These are phyloP conservation scores for Coemansia sp. DNA, from an alignment of 371 early-diverging fungal species.

Conservation along the genomic window DNA sequence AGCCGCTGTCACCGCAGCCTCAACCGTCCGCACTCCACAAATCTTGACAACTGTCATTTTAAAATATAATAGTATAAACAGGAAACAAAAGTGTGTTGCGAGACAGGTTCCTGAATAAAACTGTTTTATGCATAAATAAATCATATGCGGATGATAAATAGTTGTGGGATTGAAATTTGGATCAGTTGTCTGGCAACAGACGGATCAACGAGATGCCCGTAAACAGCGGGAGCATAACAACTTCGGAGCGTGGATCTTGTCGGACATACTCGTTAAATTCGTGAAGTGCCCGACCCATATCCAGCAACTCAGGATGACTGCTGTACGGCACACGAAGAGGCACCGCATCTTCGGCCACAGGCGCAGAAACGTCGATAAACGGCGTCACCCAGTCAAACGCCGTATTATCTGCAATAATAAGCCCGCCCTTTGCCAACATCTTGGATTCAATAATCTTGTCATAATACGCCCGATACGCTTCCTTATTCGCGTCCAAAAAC, in stretches of 20 bases:
- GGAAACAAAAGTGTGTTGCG: neutral
- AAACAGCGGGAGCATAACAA: conserved; percentile 62
- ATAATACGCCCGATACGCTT: conserved; percentile 39
- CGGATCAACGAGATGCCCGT: conserved; percentile 67
- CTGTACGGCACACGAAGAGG: conserved; percentile 14
- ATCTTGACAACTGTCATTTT: conserved; percentile 72
- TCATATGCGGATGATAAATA: neutral
- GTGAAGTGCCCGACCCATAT: conserved; percentile 48
- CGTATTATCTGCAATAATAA: conserved; percentile 48
- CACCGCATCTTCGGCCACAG: conserved; percentile 9
- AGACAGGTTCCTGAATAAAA: neutral
- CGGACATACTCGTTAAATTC: conserved; percentile 64
- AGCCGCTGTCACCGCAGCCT: conserved; percentile 79
- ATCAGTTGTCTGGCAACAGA: conserved; percentile 22
- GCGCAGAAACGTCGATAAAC: conserved; percentile 5
- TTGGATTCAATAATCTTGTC: conserved; percentile 27
- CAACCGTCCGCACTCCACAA: conserved; percentile 81
- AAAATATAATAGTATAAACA: neutral
- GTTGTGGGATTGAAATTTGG: neutral
- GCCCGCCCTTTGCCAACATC: conserved; percentile 31
- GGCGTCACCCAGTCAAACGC: conserved; percentile 24
- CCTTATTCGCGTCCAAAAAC: conserved; percentile 51
- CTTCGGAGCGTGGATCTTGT: conserved; percentile 62
- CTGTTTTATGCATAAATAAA: neutral
- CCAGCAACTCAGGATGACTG: conserved; percentile 22